Base-by-base conservation (phyloP, 1,139 yeast genomes). In the Geotrichum aggregatum region DNA sequence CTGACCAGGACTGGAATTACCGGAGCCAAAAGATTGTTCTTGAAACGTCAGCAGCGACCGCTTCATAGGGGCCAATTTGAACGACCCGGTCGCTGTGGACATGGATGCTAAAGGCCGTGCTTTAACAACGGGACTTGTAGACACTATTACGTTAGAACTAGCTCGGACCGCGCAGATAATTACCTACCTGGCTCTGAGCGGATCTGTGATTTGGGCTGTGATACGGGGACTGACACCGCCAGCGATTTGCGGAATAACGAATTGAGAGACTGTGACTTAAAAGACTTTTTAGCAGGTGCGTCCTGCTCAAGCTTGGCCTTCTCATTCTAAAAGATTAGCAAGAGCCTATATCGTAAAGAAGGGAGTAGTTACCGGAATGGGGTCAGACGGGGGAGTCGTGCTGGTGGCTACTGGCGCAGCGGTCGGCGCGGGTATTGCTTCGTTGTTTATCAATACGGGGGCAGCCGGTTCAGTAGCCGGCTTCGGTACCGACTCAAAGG, bases 231-330 rank as follows among this genome's bases (percentile, higher is more conserved):
- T n/a, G 36, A 34, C 4, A 34, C 36, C 16, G 18, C 38, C 49
- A 41, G 57, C 49, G 47, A 54, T 47, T 33, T 60, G 30, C 42
- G 61, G 54, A 71, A 70, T 41, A 70, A 58, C 35, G 65, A 60
- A 56, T 68, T 71, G 39, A 71, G 61, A 16, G 68, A 66, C 57
- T 70, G 72, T 8, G 72, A 64, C 58, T 69, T 70, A 64, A 69
- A 71, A 38, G 66, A 56, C 57, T 68, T 39, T 21, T 39, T 39
- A 21, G 39, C 16, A 7, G 42, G 42, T 18, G 22, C 18, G 22
- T 39, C 42, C 14, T 21, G 30, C 16, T 34, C 36, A 18, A n/a
- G 36, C 16, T 34, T 34, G 16, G 19, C 8, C 36, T 34, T 34
- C 10, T 34, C 36, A 16, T 34, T 16, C 36, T 34, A 34, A n/a